Conservation (phyloP, 495 filamentous ascomycete species). For the Trichoderma reesei region DNA sequence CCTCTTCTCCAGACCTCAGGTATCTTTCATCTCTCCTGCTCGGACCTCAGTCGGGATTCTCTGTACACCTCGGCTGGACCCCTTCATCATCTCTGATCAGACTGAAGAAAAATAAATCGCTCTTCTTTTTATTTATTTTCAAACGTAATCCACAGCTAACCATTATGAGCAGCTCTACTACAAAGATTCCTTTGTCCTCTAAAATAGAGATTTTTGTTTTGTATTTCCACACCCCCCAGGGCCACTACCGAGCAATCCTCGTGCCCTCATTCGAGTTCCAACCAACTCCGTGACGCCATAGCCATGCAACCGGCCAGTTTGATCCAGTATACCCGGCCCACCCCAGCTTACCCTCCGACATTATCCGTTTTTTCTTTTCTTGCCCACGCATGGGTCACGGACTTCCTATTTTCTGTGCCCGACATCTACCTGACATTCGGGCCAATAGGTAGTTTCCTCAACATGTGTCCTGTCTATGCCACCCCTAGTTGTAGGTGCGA, state of each 20-base stretch:
- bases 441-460: background rate
- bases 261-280: slow-evolving; percentile 9
- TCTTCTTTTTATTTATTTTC: background rate
- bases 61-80: background rate
- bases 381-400: no score
- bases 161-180: slow-evolving; percentile 6
- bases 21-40: no score
- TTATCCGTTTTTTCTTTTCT: background rate
- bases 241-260: slow-evolving; percentile 2
- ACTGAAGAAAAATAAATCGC: background rate
- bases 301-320: slow-evolving; percentile 18
- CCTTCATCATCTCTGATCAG: background rate
- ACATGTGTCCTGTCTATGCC: background rate
- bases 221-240: background rate
- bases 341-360: slow-evolving; percentile 11
- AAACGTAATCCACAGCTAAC: background rate
- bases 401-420: no score
- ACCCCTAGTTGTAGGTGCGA: slow-evolving; percentile 60
- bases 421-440: no score
- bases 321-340: slow-evolving; percentile 2
- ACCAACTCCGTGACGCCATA: slow-evolving; percentile 17
- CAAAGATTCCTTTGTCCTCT: background rate
- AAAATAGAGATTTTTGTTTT: background rate
- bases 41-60: no score
- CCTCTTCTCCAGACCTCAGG: no score